Evolutionary conservation across 176 grass and related monocot species (phyloP).

Genomic region (Oryza glaberrima): DNA sequence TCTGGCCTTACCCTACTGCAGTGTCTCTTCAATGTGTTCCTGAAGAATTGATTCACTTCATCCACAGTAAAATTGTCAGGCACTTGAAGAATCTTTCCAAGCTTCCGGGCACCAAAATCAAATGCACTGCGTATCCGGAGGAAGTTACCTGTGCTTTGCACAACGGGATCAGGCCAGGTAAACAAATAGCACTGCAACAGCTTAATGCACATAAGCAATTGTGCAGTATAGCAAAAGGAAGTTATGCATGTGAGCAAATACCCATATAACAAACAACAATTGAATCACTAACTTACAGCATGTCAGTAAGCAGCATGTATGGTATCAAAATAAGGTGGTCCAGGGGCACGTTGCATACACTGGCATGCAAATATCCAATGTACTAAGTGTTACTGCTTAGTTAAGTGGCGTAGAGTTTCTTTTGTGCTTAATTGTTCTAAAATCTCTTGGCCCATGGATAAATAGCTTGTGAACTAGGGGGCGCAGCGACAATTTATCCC

Average conservation of each 20-base stretch:
- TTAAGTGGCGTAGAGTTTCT: slow-evolving; percentile 12
- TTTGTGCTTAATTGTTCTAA: slow-evolving; percentile 1
- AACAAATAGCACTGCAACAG: slow-evolving; percentile 27
- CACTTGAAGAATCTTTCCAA: slow-evolving; percentile 70
- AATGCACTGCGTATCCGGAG: slow-evolving; percentile 91
- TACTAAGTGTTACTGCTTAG: slow-evolving; percentile 2
- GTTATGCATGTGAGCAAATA: slow-evolving; percentile 20
- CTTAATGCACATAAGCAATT: slow-evolving; percentile 16
- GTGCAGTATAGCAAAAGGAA: slow-evolving; percentile 17
- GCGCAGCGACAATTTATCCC: background rate
- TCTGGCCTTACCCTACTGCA: slow-evolving; percentile 60
- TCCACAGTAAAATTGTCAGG: slow-evolving; percentile 50
- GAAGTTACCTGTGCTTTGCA: slow-evolving; percentile 64
- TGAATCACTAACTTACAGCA: background rate
- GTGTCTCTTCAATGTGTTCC: slow-evolving; percentile 74
- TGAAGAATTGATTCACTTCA: slow-evolving; percentile 82
- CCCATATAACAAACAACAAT: background rate
- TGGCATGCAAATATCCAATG: background rate
- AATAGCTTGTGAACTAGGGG: background rate
- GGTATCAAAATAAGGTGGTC: background rate
- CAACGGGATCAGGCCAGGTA: background rate
- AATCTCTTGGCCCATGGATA: background rate
- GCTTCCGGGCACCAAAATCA: slow-evolving; percentile 86
- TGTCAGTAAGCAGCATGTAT: slow-evolving; percentile 6
- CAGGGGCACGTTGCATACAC: background rate